These are phyloP conservation scores for Tuber melanosporum DNA, from an alignment of 495 filamentous ascomycete species.

Conservation along the genomic window DNA sequence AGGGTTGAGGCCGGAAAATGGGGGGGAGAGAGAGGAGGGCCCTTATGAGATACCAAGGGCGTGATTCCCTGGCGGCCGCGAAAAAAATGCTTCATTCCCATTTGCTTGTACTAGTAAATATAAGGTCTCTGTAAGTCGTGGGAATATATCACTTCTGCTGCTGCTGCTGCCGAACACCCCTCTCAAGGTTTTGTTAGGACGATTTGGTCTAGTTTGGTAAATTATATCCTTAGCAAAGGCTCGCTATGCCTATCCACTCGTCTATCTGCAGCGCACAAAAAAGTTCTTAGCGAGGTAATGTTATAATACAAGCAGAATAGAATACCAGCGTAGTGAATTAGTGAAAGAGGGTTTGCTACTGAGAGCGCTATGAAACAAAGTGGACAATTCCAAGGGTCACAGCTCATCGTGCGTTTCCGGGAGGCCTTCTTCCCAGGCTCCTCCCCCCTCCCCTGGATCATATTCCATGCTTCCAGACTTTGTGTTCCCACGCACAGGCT, in stretches of 20 bases:
- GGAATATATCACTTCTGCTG: background rate
- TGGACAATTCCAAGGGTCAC: background rate
- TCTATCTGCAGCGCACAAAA: background rate
- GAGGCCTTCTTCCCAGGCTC: conserved; percentile 5
- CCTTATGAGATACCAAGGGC: conserved; percentile 1
- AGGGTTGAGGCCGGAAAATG: conserved; percentile 2
- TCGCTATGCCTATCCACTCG: background rate
- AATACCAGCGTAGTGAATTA: background rate
- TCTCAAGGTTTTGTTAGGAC: background rate
- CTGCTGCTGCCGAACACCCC: background rate
- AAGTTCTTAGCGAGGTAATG: background rate
- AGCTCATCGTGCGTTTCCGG: conserved; percentile 9
- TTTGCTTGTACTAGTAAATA: conserved; percentile 6
- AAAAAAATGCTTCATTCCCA: background rate
- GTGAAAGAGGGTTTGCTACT: background rate
- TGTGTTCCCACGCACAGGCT: background rate
- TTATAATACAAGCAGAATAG: background rate
- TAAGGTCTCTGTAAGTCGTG: background rate
- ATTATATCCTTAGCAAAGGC: background rate
- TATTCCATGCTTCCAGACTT: conserved; percentile 16
- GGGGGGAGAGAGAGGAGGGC: background rate
- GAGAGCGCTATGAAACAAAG: background rate
- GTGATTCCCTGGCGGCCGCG: conserved; percentile 1
- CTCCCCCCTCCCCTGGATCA: conserved; percentile 6
- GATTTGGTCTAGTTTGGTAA: background rate